phyloP scores from a whole-genome alignment of 2,329 filamentous ascomycete species.

The Magnaporthiopsis incrustans region DNA sequence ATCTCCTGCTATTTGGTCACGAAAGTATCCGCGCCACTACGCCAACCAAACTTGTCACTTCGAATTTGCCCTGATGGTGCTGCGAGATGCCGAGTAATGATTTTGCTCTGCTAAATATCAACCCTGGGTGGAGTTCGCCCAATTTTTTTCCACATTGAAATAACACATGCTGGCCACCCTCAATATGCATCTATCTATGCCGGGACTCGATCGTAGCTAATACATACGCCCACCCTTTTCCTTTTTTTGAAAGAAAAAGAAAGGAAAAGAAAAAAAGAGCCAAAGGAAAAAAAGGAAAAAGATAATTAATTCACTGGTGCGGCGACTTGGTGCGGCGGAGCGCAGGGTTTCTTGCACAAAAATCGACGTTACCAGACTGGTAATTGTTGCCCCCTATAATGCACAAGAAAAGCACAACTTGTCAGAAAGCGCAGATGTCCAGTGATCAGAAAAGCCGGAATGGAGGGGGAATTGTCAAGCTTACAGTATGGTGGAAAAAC shows the following conservation, averaged over 20 bases:
- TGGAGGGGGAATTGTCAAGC: background rate
- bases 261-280: too few species aligned
- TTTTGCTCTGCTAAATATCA: background rate
- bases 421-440: background rate
- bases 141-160: background rate
- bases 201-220: background rate
- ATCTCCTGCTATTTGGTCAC: too few species aligned
- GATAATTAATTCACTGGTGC: background rate
- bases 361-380: constrained; percentile 12
- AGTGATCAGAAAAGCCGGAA: too few species aligned
- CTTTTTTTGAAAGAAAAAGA: background rate
- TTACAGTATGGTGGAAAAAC: constrained; percentile 22
- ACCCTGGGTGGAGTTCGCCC: too few species aligned
- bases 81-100: too few species aligned
- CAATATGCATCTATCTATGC: background rate
- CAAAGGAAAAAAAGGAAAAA: too few species aligned
- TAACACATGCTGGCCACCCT: background rate
- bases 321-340: too few species aligned
- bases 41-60: too few species aligned
- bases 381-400: constrained; percentile 8
- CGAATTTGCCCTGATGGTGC: too few species aligned
- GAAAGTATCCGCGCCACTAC: too few species aligned
- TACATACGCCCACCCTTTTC: background rate
- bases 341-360: constrained; percentile 12
- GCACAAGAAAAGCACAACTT: background rate